phyloP scores from a whole-genome alignment of 495 filamentous ascomycete species.

The Aspergillus taichungensis region DNA sequence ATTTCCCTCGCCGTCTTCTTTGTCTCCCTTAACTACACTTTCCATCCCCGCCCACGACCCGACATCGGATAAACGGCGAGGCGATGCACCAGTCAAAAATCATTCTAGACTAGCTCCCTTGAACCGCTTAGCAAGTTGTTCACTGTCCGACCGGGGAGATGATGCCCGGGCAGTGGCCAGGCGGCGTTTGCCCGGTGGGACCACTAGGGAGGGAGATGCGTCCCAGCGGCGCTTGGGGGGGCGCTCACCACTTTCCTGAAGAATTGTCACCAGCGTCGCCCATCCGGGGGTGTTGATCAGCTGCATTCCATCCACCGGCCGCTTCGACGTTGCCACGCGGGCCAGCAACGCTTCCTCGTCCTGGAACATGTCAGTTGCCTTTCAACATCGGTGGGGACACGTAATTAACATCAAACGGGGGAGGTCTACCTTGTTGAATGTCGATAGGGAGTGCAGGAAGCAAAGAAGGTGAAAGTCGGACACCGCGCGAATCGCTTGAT shows the following conservation, averaged over 20 bases:
- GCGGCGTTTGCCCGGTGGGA: conserved; percentile 22
- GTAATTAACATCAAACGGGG: conserved; percentile 10
- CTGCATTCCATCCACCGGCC: conserved; percentile 67
- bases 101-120: conserved; percentile 91
- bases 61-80: neutral
- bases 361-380: conserved; percentile 36
- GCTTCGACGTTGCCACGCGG: conserved; percentile 69
- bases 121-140: conserved; percentile 96
- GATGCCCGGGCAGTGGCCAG: conserved; percentile 25
- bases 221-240: conserved; percentile 69
- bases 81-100: conserved; percentile 2
- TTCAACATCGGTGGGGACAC: neutral
- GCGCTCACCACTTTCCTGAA: conserved; percentile 95
- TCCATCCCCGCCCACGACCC: no score
- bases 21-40: no score
- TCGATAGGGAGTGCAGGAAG: conserved; percentile 71
- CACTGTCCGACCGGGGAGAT: conserved; percentile 44
- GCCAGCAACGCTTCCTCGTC: conserved; percentile 84
- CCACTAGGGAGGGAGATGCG: conserved; percentile 28
- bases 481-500: conserved; percentile 55
- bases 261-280: conserved; percentile 85
- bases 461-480: conserved; percentile 92
- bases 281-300: conserved; percentile 79
- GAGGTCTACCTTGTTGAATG: conserved; percentile 68
- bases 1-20: no score